phyloP scores from a whole-genome alignment of 306 rosid species.

The Urtica urens region DNA sequence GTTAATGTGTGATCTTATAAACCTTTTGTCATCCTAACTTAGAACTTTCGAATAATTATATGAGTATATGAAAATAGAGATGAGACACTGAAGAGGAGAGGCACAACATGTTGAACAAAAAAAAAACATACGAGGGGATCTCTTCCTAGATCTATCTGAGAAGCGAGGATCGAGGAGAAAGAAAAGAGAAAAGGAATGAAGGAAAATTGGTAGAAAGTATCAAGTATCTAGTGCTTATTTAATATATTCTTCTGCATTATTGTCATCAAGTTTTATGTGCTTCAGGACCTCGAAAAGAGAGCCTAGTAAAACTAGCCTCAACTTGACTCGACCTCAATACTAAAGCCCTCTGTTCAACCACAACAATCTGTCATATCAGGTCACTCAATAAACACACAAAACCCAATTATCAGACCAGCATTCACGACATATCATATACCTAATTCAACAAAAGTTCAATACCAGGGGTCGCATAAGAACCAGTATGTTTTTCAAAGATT shows the following conservation, averaged over 20 bases:
- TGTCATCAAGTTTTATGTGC: constrained; percentile 6
- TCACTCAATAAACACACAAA: constrained; percentile 5
- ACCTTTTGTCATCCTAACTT: no score
- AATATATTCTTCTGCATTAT: neutral
- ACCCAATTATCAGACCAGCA: neutral
- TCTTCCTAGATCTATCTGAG: constrained; percentile 62
- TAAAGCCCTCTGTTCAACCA: constrained; percentile 10
- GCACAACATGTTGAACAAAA: constrained; percentile 37
- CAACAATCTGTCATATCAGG: constrained; percentile 4
- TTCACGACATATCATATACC: no score
- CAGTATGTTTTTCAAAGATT: no score
- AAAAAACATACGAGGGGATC: constrained; percentile 79
- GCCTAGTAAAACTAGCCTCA: constrained; percentile 23
- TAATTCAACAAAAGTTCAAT: no score
- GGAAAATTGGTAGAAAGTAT: constrained; percentile 36
- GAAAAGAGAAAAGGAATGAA: constrained; percentile 28
- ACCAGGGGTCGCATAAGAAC: no score
- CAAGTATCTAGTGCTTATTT: neutral
- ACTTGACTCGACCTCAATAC: constrained; percentile 17
- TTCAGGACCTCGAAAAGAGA: constrained; percentile 51
- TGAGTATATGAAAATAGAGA: constrained; percentile 27
- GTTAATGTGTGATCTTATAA: no score
- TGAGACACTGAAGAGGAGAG: constrained; percentile 72
- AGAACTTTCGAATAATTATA: neutral
- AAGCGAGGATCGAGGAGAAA: constrained; percentile 48